Conservation (phyloP, 2,329 filamentous ascomycete genomes). For the Amauroascus verrucosus region DNA sequence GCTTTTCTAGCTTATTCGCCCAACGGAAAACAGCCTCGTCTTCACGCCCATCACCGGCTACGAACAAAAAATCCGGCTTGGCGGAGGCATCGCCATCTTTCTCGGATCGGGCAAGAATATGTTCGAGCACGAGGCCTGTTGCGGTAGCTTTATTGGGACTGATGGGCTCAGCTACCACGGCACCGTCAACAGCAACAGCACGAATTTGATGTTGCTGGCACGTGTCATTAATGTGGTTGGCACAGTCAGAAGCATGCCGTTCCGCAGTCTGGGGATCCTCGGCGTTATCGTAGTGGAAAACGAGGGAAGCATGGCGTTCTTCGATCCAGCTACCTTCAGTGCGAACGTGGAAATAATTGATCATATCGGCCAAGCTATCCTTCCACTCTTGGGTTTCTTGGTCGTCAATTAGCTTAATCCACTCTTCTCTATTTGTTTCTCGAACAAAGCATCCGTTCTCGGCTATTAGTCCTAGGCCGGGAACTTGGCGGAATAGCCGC, state of each 20-base stretch:
- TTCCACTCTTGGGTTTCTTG: slow-evolving; percentile 69
- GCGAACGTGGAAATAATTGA: slow-evolving; percentile 81
- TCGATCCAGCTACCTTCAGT: slow-evolving; percentile 82
- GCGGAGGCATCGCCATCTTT: slow-evolving; percentile 25
- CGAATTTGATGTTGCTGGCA: slow-evolving; percentile 75
- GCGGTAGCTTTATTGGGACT: slow-evolving; percentile 84
- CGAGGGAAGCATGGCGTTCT: slow-evolving; percentile 79
- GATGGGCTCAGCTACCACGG: slow-evolving; percentile 72
- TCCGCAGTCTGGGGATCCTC: slow-evolving; percentile 65
- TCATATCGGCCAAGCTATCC: slow-evolving; percentile 65
- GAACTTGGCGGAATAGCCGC: slow-evolving; percentile 70
- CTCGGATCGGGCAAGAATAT: slow-evolving; percentile 49
- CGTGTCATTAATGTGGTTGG: slow-evolving; percentile 89
- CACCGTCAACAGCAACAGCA: slow-evolving; percentile 68
- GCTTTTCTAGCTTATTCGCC: slow-evolving; percentile 65
- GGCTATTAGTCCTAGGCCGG: slow-evolving; percentile 77
- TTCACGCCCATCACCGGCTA: slow-evolving; percentile 81
- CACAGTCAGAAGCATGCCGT: slow-evolving; percentile 77
- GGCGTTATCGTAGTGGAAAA: slow-evolving; percentile 80
- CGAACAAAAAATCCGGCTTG: slow-evolving; percentile 72
- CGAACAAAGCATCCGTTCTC: slow-evolving; percentile 91
- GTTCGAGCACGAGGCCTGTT: slow-evolving; percentile 60
- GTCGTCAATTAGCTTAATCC: slow-evolving; percentile 68
- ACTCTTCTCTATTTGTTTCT: slow-evolving; percentile 55
- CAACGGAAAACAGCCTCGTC: slow-evolving; percentile 91